Evolutionary conservation across 371 early-diverging fungal species (phyloP).

Genomic region (Encephalitozoon cuniculi): DNA sequence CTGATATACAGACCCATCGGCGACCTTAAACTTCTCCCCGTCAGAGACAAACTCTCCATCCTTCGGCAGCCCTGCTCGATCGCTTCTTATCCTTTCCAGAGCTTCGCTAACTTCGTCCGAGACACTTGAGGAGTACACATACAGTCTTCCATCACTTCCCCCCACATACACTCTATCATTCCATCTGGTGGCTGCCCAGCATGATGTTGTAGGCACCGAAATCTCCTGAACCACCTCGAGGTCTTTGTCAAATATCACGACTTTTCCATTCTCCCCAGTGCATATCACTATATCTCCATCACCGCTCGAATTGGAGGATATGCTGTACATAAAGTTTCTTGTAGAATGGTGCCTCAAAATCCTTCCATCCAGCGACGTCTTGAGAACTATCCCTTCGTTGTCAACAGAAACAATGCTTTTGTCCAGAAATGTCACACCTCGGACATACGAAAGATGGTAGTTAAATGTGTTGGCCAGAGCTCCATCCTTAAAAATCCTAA

Average conservation of each 20-base stretch:
- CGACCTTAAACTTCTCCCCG: constrained; percentile 40
- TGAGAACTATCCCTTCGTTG: constrained; percentile 55
- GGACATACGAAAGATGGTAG: constrained; percentile 45
- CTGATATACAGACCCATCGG: constrained; percentile 45
- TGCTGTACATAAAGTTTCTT: constrained; percentile 41
- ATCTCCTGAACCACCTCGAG: constrained; percentile 26
- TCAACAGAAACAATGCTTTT: constrained; percentile 48
- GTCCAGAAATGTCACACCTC: constrained; percentile 43
- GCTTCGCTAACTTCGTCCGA: background rate
- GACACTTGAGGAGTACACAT: constrained; percentile 26
- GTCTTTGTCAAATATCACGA: constrained; percentile 33
- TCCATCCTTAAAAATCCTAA: constrained; percentile 41
- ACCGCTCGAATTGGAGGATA: background rate
- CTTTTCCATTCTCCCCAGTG: constrained; percentile 57
- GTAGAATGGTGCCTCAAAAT: constrained; percentile 29
- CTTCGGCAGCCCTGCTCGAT: background rate
- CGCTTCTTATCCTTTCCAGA: background rate
- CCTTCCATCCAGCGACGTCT: constrained; percentile 28
- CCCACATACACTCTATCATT: constrained; percentile 31
- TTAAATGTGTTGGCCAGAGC: constrained; percentile 21
- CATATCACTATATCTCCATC: constrained; percentile 13
- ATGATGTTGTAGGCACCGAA: constrained; percentile 29
- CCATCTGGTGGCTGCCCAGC: constrained; percentile 37
- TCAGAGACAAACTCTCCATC: constrained; percentile 20
- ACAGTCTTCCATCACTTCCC: constrained; percentile 55